Evolutionary conservation across 495 filamentous ascomycete genomes (phyloP).

Genomic region (Podospora australis): DNA sequence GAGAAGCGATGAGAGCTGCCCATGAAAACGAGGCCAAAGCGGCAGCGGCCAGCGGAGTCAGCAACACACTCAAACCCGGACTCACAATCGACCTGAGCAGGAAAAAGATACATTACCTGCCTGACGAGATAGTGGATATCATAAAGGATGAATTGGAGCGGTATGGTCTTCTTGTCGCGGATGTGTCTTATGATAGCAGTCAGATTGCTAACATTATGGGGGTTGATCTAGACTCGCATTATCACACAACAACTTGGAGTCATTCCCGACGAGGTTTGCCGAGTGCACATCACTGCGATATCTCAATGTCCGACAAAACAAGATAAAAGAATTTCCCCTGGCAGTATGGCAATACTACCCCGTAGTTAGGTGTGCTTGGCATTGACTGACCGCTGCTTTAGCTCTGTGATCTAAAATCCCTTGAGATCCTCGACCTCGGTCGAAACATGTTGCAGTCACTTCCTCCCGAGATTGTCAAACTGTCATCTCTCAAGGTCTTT

Average conservation of each 20-base stretch:
- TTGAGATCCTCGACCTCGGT: slow-evolving; percentile 90
- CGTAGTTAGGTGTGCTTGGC: slow-evolving; percentile 3
- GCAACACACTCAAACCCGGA: slow-evolving; percentile 64
- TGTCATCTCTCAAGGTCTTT: slow-evolving; percentile 70
- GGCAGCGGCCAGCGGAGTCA: slow-evolving; percentile 61
- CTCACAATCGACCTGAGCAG: slow-evolving; percentile 86
- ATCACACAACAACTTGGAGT: slow-evolving; percentile 78
- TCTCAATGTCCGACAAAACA: slow-evolving; percentile 87
- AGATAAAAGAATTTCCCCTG: slow-evolving; percentile 79
- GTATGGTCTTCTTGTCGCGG: slow-evolving; percentile 37
- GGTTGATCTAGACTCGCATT: slow-evolving; percentile 75
- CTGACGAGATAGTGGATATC: slow-evolving; percentile 83
- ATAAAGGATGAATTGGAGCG: slow-evolving; percentile 90
- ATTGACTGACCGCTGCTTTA: slow-evolving; percentile 21
- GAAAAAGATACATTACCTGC: slow-evolving; percentile 70
- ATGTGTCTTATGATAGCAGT: slow-evolving; percentile 4
- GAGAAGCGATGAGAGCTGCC: slow-evolving; percentile 59
- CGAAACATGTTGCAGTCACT: slow-evolving; percentile 73
- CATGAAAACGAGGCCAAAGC: slow-evolving; percentile 63
- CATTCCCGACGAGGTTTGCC: slow-evolving; percentile 74
- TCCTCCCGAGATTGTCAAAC: slow-evolving; percentile 69
- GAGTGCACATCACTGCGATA: slow-evolving; percentile 85
- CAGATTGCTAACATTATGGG: too few species aligned
- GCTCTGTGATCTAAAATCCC: slow-evolving; percentile 71
- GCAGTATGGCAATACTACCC: slow-evolving; percentile 50